Evolutionary conservation across 2,329 filamentous ascomycete genomes (phyloP), one percentile per base, ranked within the genome.

Genomic region (Diaporthe velutina): DNA sequence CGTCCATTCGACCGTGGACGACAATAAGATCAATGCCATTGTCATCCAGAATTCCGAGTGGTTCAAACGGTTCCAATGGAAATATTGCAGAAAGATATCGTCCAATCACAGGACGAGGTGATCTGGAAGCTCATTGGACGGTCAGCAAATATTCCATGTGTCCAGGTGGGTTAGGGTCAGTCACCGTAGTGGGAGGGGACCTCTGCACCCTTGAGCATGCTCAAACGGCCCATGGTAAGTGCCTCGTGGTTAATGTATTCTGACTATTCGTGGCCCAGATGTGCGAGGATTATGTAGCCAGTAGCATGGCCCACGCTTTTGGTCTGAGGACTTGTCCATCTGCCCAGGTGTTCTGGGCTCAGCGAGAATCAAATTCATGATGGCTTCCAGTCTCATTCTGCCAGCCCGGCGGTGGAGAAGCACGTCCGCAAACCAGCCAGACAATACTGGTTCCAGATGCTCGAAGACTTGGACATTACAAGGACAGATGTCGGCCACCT

Each of bases 61-160:
- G 30, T 22, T 40, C 64, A 28, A 40, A 38, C 45, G 25, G 30
- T 30, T 45, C 30, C 13, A 40, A 6, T 45, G 38, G 22, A 52
- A 67, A 67, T 19, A 52, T 38, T 25, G 45, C 42, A 25, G 22
- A 22, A 67, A 66, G 19, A 3, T 35, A 19, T 45, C 45, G 45
- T 67, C 64, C 48, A 68, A 40, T 40, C 45, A 54, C 33, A 35
- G n/a, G 48, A 30, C n/a, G 64, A 19, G 13, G 45, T 38, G 64
- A 30, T 1, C n/a, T 22, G 48, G 15, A 28, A 54, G 48, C 64
- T 52, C 7, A 40, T 68, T 38, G 33, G 64, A 40, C 28, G 22
- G 19, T 38, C n/a, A 22, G 48, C 48, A 68, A 40, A 35, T 40
- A 38, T 35, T 54, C n/a, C 12, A 38, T 17, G 22, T 17, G n/a